Conservation (phyloP, 2,329 filamentous ascomycete genomes). For the Alternaria rosae region DNA sequence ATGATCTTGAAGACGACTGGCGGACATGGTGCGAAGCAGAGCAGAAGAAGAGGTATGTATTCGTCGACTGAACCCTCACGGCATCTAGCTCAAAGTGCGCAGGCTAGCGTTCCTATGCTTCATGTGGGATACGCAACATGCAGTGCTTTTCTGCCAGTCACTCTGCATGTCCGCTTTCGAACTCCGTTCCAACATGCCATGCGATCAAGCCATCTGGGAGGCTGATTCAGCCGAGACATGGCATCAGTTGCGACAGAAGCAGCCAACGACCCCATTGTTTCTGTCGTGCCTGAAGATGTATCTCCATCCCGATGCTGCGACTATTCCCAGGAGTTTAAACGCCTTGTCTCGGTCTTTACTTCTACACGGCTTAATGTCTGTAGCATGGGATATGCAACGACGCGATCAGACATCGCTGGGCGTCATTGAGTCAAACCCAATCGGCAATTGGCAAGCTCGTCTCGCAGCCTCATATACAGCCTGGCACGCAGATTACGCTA, state of each 20-base stretch:
- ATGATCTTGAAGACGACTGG: constrained; percentile 59
- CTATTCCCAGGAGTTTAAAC: constrained; percentile 55
- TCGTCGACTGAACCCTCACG: background rate
- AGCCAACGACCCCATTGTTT: constrained; percentile 54
- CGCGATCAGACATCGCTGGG: constrained; percentile 67
- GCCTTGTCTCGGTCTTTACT: constrained; percentile 62
- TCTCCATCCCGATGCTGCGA: constrained; percentile 53
- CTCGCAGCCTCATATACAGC: constrained; percentile 62
- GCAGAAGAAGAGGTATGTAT: constrained; percentile 63
- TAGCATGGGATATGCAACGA: constrained; percentile 68
- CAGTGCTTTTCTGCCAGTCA: constrained; percentile 70
- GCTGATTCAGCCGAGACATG: constrained; percentile 62
- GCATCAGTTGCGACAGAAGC: constrained; percentile 53
- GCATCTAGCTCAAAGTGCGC: background rate
- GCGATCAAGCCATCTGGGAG: constrained; percentile 64
- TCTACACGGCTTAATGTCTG: constrained; percentile 68
- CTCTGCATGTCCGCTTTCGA: constrained; percentile 72
- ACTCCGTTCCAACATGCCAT: constrained; percentile 64
- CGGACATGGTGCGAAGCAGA: constrained; percentile 62
- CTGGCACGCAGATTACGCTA: constrained; percentile 67
- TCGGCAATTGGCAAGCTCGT: constrained; percentile 60
- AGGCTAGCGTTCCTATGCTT: constrained; percentile 67
- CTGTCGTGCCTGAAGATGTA: constrained; percentile 65
- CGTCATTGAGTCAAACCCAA: constrained; percentile 43
- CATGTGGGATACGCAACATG: constrained; percentile 72